Evolutionary conservation across 208 protist genomes (phyloP).

Genomic region (Acanthamoeba healyi): DNA sequence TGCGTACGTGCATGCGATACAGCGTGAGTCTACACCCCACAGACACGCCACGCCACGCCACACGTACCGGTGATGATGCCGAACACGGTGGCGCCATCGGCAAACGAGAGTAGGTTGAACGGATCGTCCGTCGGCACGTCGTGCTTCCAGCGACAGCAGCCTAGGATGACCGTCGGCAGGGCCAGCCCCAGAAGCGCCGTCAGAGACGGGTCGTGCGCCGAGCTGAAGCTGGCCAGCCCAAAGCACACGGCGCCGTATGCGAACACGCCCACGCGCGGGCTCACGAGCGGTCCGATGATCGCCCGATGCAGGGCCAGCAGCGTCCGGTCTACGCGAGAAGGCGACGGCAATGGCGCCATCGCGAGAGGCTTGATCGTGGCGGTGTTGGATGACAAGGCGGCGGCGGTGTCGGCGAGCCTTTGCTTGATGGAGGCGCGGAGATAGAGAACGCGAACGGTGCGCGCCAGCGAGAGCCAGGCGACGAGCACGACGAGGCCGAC

Average conservation of each 20-base stretch:
- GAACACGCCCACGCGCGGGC: not conserved
- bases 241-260: not conserved
- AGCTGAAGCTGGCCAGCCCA: not conserved
- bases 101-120: not conserved
- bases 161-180: not conserved
- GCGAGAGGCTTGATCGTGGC: not conserved
- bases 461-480: not conserved
- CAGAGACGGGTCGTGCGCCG: slow-evolving; percentile 29
- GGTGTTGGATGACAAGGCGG: not conserved
- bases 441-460: not conserved
- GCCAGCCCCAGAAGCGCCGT: not conserved
- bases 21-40: too few relatives aligned
- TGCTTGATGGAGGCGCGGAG: not conserved
- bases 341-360: not conserved
- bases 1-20: too few relatives aligned
- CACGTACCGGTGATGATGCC: slow-evolving; percentile 7
- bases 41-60: not conserved
- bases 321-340: not conserved
- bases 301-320: not conserved
- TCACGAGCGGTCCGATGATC: not conserved
- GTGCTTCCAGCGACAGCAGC: not conserved
- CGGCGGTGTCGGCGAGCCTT: not conserved
- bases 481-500: not conserved
- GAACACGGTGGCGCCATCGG: slow-evolving; percentile 14
- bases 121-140: not conserved